Percentiles rank a stretch among this genome's conserved stretches.
Conservation (phyloP, 805 yeast species). For the Cephaloascus albidus region DNA sequence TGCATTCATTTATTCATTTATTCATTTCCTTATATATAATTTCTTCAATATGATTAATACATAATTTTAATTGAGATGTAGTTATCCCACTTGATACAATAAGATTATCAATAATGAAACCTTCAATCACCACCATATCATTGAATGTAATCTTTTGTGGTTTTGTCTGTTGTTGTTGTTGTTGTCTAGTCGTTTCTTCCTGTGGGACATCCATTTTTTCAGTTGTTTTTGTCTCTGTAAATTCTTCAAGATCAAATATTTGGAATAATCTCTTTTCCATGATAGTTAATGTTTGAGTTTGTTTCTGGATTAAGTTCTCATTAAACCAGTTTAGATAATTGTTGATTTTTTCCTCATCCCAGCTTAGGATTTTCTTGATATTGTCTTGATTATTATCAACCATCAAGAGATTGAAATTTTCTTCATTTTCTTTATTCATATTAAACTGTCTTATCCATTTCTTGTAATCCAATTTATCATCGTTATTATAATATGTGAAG, state of each 20-base stretch:
- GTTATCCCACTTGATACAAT: conserved; percentile 6
- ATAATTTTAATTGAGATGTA: conserved; percentile 1
- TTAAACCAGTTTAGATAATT: conserved; percentile 44
- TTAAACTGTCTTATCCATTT: conserved; percentile 11
- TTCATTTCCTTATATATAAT: no score
- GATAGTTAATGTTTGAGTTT: conserved; percentile 10
- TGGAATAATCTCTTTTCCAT: conserved; percentile 21
- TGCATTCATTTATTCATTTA: neutral
- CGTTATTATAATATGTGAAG: conserved; percentile 4
- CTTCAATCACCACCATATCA: neutral
- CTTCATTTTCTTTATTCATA: conserved; percentile 3
- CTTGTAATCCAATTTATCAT: neutral
- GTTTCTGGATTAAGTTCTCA: conserved; percentile 17
- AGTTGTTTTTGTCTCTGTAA: neutral
- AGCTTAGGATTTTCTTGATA: conserved; percentile 26
- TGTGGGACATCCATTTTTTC: neutral
- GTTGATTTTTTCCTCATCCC: conserved; percentile 38
- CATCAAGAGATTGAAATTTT: conserved; percentile 19
- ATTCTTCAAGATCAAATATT: conserved; percentile 17
- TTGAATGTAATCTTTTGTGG: neutral
- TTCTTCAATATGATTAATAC: conserved; percentile 2
- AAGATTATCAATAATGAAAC: neutral
- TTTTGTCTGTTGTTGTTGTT: neutral
- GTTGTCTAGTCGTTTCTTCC: neutral
- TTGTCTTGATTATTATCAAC: conserved; percentile 14